Evolutionary conservation across 768 basidiomycete genomes (phyloP), one percentile per base, ranked within the genome.

Genomic region (Podaxis sp.): DNA sequence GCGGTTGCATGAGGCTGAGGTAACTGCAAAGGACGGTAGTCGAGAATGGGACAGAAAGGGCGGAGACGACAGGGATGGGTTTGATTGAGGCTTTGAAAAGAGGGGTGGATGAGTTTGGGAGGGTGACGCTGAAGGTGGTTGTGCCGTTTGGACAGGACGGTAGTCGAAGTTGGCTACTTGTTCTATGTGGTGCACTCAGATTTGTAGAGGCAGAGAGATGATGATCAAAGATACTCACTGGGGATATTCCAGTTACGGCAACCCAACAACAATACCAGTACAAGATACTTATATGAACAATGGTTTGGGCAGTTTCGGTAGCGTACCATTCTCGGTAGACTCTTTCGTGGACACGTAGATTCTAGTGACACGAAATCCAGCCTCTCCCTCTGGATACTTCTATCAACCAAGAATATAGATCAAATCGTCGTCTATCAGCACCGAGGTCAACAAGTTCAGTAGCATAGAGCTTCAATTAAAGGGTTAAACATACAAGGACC

Each of bases 181-280:
- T 61, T 75, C 76, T 76, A 54, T 12, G 41, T 28, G 15, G 3
- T 13, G 17, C 20, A 40, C 13, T 55, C 5, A 63, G 59, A 26
- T 26, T 26, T 26, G 26, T 26, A 26, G 26, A 17, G 10, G 15
- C 15, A 13, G 41, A n/a, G 41, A 41, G n/a, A 4, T 17, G n/a
- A 13, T 13, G 41, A 41, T 41, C 12, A 12, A 15, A 2, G n/a
- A 17, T 2, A n/a, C 72, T 52, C 12, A 77, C 76, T 77, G 0
- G 75, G 73, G 13, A 74, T 74, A 54, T 76, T 75, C 76, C 74
- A 74, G 59, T 75, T 75, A 37, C 68, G 69, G 20, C 75, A 72
- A 15, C 74, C 74, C 74, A 56, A 26, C 26, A 26, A 4, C 2
- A 26, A 26, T 4, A 26, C 26, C 26, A 26, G 26, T 4, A 26